phyloP scores from a whole-genome alignment of 352 stramenopile genomes.

The Globisporangium takayamanum region DNA sequence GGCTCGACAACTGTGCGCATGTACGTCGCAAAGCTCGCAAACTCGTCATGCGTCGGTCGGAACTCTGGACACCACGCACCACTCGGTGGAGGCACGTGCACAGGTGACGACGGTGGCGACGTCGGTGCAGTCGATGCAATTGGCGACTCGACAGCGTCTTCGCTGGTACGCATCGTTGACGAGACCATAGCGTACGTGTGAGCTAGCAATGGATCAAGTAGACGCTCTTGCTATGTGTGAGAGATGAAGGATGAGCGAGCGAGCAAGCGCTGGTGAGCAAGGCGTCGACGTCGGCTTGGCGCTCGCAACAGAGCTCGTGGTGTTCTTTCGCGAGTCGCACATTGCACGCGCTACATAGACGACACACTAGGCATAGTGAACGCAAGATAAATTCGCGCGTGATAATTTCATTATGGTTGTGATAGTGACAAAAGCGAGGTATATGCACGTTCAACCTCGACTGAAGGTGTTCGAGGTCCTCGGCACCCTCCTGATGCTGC shows the following conservation, averaged over 20 bases:
- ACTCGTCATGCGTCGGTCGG: conserved; percentile 75
- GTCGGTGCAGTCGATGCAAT: conserved; percentile 14
- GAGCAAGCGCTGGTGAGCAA: not conserved
- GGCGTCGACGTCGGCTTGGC: no score
- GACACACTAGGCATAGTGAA: no score
- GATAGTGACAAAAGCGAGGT: not conserved
- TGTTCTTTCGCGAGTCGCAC: no score
- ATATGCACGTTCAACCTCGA: not conserved
- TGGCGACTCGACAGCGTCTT: not conserved
- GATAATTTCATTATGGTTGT: not conserved
- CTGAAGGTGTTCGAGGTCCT: no score
- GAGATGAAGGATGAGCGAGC: not conserved
- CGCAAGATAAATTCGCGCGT: not conserved
- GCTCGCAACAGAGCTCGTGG: no score
- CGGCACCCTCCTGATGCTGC: not conserved
- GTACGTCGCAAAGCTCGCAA: conserved; percentile 80
- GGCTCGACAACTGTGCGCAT: conserved; percentile 79
- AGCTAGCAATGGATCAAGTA: no score
- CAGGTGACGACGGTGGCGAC: conserved; percentile 7
- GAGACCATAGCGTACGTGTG: no score
- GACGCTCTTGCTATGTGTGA: not conserved
- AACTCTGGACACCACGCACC: conserved; percentile 81
- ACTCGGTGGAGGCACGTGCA: conserved; percentile 10
- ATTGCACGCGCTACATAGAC: no score
- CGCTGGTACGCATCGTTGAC: no score